Base-by-base conservation (phyloP, 768 basidiomycete species). In the Mrakia gelida region DNA sequence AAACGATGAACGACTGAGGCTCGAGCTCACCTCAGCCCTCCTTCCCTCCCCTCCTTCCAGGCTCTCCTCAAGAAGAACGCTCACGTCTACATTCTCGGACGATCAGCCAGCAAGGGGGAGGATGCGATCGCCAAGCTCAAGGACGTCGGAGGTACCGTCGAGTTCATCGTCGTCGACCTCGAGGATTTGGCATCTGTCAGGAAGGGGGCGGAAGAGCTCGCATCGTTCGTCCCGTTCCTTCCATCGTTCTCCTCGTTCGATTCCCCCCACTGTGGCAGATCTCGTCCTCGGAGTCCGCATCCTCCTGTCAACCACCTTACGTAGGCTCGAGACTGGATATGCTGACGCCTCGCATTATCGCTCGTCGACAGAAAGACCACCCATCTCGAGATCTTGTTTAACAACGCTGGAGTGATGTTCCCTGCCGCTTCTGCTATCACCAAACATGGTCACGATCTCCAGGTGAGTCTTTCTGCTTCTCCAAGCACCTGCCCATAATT, bases 81-180 rank as follows among this genome's bases (percentile, higher is more conserved):
- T 3, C 45, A 32, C 15, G 78, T 79, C 18, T 79, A 70, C 59
- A 79, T 79, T 63, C 62, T 75, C 30, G 78, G 78, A 16, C 45
- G 78, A 16, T 75, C 78, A 16, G 9, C 61, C 23, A 23, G 23
- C 13, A 75, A 79, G 52, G 73, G 43, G 26, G 67, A 41, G n/a
- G 26, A 34, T 0, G 77, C 77, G 2, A 30, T 78, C 30, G 30
- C 56, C 15, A 71, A 28, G 34, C 68, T 71, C 21, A 71, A 61
- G 34, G 45, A 72, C 10, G n/a, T 49, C 32, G 18, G 21, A 9
- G 76, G 76, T 26, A 32, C 49, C 3, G 28, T 59, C 4, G 52
- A 62, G 13, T 77, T 77, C 45, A 34, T 77, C 16, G 30, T 59
- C n/a, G 8, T 32, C 71, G 76, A 77, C 28, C 18, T 77, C 11